Conservation (phyloP, 1,284 basidiomycete species). For the Cutaneotrichosporon spelunceum region DNA sequence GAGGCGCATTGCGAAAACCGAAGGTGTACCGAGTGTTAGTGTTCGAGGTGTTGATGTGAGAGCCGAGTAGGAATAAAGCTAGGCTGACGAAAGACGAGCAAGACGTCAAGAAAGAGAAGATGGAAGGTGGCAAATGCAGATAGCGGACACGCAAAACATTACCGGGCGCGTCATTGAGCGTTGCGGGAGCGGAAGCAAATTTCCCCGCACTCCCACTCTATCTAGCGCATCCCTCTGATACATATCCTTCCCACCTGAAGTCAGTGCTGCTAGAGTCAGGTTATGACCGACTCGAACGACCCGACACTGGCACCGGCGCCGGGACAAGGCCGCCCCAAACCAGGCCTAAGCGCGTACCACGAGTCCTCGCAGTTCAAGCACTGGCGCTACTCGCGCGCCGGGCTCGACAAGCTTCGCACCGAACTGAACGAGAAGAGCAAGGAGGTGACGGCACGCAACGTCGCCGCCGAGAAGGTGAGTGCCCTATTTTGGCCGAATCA, state of each 20-base stretch:
- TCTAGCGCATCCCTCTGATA: background rate
- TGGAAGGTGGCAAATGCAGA: background rate
- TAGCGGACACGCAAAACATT: background rate
- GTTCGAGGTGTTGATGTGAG: background rate
- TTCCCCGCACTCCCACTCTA: background rate
- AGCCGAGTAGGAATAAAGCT: too few relatives aligned
- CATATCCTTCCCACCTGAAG: background rate
- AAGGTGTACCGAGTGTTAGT: too few relatives aligned
- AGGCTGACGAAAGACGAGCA: background rate
- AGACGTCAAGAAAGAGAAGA: background rate
- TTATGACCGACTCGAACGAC: background rate
- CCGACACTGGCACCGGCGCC: background rate
- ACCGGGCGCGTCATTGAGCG: background rate
- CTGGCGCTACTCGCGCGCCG: constrained; percentile 76
- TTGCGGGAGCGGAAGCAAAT: background rate
- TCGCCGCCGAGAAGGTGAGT: constrained; percentile 74
- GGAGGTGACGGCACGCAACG: constrained; percentile 66
- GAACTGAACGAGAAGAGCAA: constrained; percentile 72
- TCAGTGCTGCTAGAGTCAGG: too few relatives aligned
- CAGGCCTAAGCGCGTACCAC: constrained; percentile 60
- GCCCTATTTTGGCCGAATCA: background rate
- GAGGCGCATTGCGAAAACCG: constrained; percentile 2
- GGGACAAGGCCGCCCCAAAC: constrained; percentile 3
- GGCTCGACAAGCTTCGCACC: constrained; percentile 60
- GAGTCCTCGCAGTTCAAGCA: constrained; percentile 79